These are phyloP conservation scores for Inga oerstediana DNA, from an alignment of 306 rosid genomes.

Conservation along the genomic window DNA sequence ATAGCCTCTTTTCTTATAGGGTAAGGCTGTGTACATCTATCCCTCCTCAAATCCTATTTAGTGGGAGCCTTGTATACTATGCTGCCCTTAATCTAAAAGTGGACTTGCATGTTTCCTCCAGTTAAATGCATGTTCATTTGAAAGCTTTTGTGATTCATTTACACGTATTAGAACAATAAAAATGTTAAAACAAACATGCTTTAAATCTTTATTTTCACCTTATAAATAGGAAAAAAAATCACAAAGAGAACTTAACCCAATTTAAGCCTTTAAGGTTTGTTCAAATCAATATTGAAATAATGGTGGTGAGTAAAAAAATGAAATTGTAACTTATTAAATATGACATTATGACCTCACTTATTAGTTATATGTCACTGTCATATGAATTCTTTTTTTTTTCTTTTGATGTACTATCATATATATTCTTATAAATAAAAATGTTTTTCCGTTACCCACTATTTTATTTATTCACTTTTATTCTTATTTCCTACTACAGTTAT, in stretches of 20 bases:
- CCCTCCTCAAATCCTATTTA: accelerated
- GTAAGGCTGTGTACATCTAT: too few species aligned
- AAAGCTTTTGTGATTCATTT: background rate
- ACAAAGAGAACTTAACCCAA: background rate
- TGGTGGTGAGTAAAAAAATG: background rate
- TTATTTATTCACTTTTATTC: background rate
- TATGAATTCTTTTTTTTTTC: background rate
- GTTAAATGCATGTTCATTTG: background rate
- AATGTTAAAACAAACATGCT: background rate
- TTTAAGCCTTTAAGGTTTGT: background rate
- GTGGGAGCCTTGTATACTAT: too few species aligned
- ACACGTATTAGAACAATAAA: background rate
- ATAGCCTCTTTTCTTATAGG: too few species aligned
- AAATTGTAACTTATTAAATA: background rate
- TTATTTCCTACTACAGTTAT: background rate
- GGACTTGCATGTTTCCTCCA: background rate
- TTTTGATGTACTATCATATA: background rate
- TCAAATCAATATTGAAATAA: background rate
- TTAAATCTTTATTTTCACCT: background rate
- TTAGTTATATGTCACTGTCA: background rate
- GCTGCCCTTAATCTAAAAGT: too few species aligned
- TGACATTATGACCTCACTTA: background rate
- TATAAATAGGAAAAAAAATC: background rate
- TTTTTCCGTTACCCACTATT: background rate
- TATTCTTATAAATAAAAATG: background rate